Percentiles rank a stretch among this genome's conserved stretches.
phyloP scores from a whole-genome alignment of 108 stramenopile species.

The Mediolabrus comicus region DNA sequence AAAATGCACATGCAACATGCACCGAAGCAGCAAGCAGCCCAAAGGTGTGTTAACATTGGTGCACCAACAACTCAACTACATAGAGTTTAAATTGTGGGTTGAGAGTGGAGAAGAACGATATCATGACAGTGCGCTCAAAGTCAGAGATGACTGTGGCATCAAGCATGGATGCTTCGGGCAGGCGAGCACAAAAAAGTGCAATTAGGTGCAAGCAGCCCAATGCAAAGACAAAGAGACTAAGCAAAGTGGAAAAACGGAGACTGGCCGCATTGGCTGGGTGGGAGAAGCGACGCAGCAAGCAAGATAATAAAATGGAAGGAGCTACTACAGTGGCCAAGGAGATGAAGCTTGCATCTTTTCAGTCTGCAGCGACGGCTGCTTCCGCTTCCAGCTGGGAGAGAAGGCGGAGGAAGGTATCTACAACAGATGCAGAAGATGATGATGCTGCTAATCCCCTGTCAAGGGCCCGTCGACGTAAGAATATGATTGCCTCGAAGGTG shows the following conservation, averaged over 20 bases:
- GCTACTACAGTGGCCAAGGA: neutral
- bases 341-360: neutral
- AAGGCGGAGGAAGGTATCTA: neutral
- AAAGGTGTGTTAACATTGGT: too few relatives aligned
- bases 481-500: neutral
- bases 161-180: neutral
- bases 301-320: neutral
- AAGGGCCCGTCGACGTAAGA: neutral
- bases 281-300: conserved; percentile 15
- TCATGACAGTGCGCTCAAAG: neutral
- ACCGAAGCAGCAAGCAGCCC: neutral
- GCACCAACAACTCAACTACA: neutral
- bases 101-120: neutral
- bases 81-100: too few relatives aligned
- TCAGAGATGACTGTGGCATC: neutral
- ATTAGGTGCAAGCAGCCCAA: neutral
- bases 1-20: neutral
- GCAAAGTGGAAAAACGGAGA: conserved; percentile 35
- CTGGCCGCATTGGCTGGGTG: conserved; percentile 27
- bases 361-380: neutral
- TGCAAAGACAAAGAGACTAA: neutral
- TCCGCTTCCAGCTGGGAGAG: neutral
- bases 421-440: neutral
- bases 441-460: neutral
- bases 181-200: neutral